phyloP scores from a whole-genome alignment of 2,329 filamentous ascomycete genomes.

The Diaporthe vaccinii region DNA sequence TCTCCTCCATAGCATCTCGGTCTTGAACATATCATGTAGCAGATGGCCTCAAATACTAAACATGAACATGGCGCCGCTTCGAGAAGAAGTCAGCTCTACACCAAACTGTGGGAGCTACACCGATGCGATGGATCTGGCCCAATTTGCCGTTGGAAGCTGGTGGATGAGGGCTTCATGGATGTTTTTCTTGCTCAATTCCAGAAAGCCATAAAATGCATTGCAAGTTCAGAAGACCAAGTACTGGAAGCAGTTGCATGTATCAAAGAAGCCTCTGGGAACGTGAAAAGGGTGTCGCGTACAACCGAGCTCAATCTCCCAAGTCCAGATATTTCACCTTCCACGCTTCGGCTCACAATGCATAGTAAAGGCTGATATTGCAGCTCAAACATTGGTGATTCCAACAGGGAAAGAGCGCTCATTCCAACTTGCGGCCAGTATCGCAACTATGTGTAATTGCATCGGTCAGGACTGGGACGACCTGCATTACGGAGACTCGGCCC shows the following conservation, averaged over 20 bases:
- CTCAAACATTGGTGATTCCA: background rate
- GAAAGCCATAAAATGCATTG: background rate
- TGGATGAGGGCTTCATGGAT: background rate
- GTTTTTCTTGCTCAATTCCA: background rate
- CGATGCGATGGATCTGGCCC: background rate
- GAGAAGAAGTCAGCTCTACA: background rate
- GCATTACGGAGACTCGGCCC: background rate
- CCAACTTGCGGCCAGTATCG: slow-evolving; percentile 5
- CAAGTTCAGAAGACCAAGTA: background rate
- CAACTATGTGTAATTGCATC: slow-evolving; percentile 4
- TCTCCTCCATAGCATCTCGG: no score
- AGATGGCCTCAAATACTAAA: background rate
- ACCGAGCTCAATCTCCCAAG: background rate
- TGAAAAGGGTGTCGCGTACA: background rate
- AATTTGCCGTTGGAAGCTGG: slow-evolving; percentile 5
- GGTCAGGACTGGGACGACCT: slow-evolving; percentile 1
- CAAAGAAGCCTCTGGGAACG: background rate
- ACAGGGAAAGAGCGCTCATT: background rate
- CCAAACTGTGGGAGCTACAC: background rate
- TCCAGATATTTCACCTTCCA: background rate
- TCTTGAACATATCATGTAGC: background rate
- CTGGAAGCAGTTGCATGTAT: background rate
- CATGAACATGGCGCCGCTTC: no score
- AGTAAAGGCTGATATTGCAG: background rate
- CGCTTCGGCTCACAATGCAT: background rate